These are phyloP conservation scores for Cardiospermum halicacabum DNA, from an alignment of 345 rosid genomes.

Conservation along the genomic window DNA sequence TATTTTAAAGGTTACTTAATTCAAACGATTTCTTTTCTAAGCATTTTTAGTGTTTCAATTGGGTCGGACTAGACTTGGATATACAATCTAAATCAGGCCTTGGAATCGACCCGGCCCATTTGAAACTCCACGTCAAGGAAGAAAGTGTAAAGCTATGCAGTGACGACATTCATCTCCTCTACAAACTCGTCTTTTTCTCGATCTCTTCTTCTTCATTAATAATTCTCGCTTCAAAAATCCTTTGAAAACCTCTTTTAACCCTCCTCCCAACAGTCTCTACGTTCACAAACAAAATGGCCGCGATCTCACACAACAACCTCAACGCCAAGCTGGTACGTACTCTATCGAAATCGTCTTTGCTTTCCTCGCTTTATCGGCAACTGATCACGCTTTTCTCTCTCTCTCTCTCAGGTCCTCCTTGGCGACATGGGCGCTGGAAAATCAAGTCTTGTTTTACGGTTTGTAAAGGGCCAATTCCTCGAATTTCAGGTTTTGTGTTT, in stretches of 20 bases:
- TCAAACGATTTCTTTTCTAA: too few relatives aligned
- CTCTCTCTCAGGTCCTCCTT: constrained; percentile 46
- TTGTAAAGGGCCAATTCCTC: constrained; percentile 55
- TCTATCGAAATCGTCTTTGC: too few relatives aligned
- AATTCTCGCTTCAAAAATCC: not conserved
- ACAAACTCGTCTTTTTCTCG: too few relatives aligned
- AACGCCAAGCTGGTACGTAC: constrained; percentile 30
- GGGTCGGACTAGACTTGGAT: too few relatives aligned
- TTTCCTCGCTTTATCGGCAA: not conserved
- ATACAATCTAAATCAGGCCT: too few relatives aligned
- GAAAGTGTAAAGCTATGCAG: too few relatives aligned
- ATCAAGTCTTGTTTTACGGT: constrained; percentile 54
- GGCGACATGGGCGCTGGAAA: constrained; percentile 68
- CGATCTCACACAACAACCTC: constrained; percentile 23
- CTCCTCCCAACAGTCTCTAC: not conserved
- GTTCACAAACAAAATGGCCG: constrained; percentile 7
- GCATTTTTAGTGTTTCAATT: too few relatives aligned
- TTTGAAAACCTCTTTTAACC: not conserved
- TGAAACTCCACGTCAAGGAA: too few relatives aligned
- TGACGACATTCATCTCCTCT: too few relatives aligned
- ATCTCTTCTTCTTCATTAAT: too few relatives aligned
- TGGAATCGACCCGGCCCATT: too few relatives aligned
- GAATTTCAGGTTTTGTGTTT: constrained; percentile 46
- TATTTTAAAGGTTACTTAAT: too few relatives aligned
- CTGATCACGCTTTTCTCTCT: not conserved